phyloP scores from a whole-genome alignment of 495 filamentous ascomycete species.

The Talaromyces nanjingensis region DNA sequence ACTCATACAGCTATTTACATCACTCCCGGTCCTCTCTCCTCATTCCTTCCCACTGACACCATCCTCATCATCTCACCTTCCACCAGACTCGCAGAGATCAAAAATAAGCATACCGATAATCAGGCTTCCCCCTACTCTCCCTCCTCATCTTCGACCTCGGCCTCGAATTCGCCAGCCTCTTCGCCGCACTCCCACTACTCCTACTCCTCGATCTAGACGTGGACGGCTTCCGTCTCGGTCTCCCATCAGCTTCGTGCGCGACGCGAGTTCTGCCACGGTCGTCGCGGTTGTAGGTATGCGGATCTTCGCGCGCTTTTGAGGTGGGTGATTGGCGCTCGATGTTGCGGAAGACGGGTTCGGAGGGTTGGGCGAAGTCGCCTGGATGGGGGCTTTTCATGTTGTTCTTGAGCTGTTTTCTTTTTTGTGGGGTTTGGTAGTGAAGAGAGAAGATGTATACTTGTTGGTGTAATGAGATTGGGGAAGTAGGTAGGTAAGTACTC shows the following conservation, averaged over 20 bases:
- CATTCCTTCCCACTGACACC: too few relatives aligned
- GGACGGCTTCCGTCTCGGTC: neutral
- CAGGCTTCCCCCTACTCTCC: slow-evolving; percentile 7
- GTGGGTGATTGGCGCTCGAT: slow-evolving; percentile 4
- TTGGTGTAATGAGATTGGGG: neutral
- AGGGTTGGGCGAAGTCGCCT: slow-evolving; percentile 6
- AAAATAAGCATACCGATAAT: slow-evolving; percentile 8
- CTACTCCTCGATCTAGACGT: neutral
- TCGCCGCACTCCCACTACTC: slow-evolving; percentile 5
- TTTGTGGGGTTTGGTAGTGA: neutral
- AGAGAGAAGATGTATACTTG: neutral
- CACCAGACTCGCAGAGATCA: neutral
- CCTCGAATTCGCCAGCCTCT: slow-evolving; percentile 6
- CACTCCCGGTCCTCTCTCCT: too few relatives aligned
- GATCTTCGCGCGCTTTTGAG: neutral
- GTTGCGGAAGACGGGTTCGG: slow-evolving; percentile 5
- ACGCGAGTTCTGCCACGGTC: neutral
- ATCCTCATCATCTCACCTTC: too few relatives aligned
- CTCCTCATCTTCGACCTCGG: slow-evolving; percentile 10
- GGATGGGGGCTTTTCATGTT: slow-evolving; percentile 6
- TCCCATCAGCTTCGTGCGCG: neutral
- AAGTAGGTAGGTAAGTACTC: neutral
- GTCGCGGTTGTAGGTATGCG: slow-evolving; percentile 3
- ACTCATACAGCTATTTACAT: neutral
- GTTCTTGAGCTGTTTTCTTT: neutral